Conservation (phyloP, 129 eudicot species). For the Pittosporum tobira region DNA sequence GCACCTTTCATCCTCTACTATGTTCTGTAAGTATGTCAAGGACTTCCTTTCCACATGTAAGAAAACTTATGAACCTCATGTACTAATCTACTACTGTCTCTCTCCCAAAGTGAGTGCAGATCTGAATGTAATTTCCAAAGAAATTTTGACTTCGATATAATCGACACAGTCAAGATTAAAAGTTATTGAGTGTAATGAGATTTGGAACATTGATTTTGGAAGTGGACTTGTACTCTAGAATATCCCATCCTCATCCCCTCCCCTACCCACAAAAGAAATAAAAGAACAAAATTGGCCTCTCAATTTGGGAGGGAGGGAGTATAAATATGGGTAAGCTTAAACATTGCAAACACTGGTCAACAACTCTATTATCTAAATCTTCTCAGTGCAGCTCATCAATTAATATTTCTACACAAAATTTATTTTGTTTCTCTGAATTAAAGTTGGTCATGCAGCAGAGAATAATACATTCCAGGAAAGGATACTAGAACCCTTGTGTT, state of each 20-base stretch:
- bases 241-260: too few relatives aligned
- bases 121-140: too few relatives aligned
- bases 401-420: not conserved
- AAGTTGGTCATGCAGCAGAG: not conserved
- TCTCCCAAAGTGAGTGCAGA: not conserved
- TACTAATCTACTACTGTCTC: not conserved
- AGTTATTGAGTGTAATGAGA: not conserved
- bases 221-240: too few relatives aligned
- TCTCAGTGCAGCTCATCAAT: not conserved
- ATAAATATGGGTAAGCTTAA: not conserved
- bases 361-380: not conserved
- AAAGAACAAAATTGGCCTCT: too few relatives aligned
- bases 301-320: not conserved
- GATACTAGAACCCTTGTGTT: constrained; percentile 71
- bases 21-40: constrained; percentile 55
- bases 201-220: not conserved
- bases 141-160: not conserved
- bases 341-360: not conserved
- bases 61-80: not conserved
- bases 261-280: too few relatives aligned
- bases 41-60: constrained; percentile 14
- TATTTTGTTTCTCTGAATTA: not conserved
- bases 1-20: constrained; percentile 53
- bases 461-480: constrained; percentile 26
- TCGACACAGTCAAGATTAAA: not conserved